Percentiles rank a stretch among this genome's conserved stretches.
Conservation (phyloP, 805 yeast species). For the Wickerhamiella allomyrinae region DNA sequence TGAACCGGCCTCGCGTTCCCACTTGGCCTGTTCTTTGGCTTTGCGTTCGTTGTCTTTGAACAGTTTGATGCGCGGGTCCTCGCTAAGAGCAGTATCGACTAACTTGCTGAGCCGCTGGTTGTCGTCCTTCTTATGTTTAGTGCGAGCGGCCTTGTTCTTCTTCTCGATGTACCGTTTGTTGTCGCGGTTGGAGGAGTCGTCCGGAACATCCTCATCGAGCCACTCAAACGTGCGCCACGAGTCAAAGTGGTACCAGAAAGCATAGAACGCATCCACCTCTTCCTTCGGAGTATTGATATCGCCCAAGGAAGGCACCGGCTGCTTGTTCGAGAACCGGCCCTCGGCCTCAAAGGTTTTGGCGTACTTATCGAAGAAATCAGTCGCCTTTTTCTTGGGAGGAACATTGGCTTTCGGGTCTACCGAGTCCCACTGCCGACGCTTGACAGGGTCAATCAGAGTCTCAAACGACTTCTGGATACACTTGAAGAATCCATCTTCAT, state of each 20-base stretch:
- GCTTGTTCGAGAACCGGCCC: conserved; percentile 80
- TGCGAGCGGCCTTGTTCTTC: conserved; percentile 91
- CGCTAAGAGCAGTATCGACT: conserved; percentile 74
- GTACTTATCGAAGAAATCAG: conserved; percentile 86
- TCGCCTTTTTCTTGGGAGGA: conserved; percentile 51
- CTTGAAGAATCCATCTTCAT: conserved; percentile 91
- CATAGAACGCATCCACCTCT: conserved; percentile 77
- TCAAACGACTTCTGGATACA: conserved; percentile 95
- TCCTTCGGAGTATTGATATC: conserved; percentile 49
- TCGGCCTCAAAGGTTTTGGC: conserved; percentile 82
- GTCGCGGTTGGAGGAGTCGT: conserved; percentile 97
- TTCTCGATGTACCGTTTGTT: conserved; percentile 97
- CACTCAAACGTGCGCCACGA: conserved; percentile 98
- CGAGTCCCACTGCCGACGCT: conserved; percentile 89
- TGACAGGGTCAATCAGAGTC: conserved; percentile 66
- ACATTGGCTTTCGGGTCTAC: conserved; percentile 85
- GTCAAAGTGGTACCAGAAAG: conserved; percentile 85
- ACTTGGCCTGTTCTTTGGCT: conserved; percentile 86
- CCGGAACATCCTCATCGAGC: conserved; percentile 98
- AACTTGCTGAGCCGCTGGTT: conserved; percentile 74
- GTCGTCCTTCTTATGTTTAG: conserved; percentile 96
- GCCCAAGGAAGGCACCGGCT: conserved; percentile 81
- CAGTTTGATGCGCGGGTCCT: conserved; percentile 88
- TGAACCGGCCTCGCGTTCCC: conserved; percentile 97
- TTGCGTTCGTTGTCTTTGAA: conserved; percentile 91